Conservation (phyloP, 306 rosid genomes). For the Mucuna pruriens region DNA sequence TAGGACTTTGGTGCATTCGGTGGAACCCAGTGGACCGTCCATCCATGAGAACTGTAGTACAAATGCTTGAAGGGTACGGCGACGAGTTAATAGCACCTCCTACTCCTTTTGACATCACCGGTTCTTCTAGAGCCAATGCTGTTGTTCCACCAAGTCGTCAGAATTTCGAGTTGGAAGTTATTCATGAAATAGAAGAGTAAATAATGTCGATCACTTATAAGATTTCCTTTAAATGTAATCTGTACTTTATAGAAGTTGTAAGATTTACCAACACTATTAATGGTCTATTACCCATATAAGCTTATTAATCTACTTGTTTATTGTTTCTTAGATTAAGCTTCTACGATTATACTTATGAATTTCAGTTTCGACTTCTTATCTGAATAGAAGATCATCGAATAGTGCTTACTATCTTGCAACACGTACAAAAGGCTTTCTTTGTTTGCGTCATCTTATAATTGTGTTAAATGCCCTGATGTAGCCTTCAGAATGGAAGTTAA, state of each 20-base stretch:
- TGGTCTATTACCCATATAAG: not conserved
- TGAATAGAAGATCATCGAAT: not conserved
- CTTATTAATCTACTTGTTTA: not conserved
- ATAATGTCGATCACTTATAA: too few relatives aligned
- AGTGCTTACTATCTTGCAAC: not conserved
- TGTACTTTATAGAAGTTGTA: not conserved
- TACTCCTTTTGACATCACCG: conserved; percentile 31
- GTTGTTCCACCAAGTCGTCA: not conserved
- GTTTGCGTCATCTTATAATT: not conserved
- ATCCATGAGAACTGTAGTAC: too few relatives aligned
- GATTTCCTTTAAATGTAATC: not conserved
- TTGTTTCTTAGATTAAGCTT: not conserved
- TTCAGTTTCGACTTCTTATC: not conserved
- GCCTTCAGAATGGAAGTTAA: not conserved
- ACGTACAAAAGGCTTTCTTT: not conserved
- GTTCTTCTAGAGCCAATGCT: not conserved
- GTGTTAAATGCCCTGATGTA: not conserved
- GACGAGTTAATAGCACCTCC: not conserved
- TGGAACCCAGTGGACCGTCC: too few relatives aligned
- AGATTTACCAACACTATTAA: not conserved
- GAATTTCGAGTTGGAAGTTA: conserved; percentile 28
- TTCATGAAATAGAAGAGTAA: conserved; percentile 25
- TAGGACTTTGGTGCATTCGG: too few relatives aligned
- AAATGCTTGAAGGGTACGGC: too few relatives aligned
- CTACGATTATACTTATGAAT: not conserved